Evolutionary conservation across 2,329 filamentous ascomycete species (phyloP), one percentile per base, ranked within the genome.

Genomic region (Diaporthe destruens): DNA sequence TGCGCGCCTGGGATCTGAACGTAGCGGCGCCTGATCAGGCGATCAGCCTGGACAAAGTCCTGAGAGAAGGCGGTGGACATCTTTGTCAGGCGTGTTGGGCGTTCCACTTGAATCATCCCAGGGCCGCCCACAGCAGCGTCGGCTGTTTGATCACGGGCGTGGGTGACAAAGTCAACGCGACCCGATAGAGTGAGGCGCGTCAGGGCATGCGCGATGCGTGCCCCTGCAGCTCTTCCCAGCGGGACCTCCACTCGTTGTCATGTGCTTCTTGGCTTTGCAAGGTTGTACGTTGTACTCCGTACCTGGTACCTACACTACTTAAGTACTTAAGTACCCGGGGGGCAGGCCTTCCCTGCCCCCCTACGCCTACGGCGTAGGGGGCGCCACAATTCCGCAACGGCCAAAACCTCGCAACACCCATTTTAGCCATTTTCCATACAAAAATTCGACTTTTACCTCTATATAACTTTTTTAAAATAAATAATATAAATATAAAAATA

Each of bases 1-100:
- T 92, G 90, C 20, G 87, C 82, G 34, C 78, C 80, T 2, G 86
- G 83, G 67, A 89, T 86, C 32, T 77, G 80, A 42, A 87, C 78
- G 75, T 87, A 84, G 55, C 77, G 79, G 23, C 80, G 80, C 39
- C 80, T 79, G 69, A 89, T 84, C 23, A 76, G 79, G 42, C 77
- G 79, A 23, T 78, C 71, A 63, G 77, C 79, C 61, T 81, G n/a
- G 44, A 79, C 23, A 39, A 78, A 76, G 3, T 75, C 74, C 14
- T 75, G 74, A 63, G 75, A 76, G 72, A 72, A 57, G 69, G 72
- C 68, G 75, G 76, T 70, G 63, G 44, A 14, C 34, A 29, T 51
- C 16, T 23, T 34, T 55, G 23, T 51, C n/a, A 66, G 47, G 32
- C 32, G 44, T 39, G 7, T n/a, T 23, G 61, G 47, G 20, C n/a